phyloP scores from a whole-genome alignment of 768 basidiomycete genomes.

The Hericium rajendrae region DNA sequence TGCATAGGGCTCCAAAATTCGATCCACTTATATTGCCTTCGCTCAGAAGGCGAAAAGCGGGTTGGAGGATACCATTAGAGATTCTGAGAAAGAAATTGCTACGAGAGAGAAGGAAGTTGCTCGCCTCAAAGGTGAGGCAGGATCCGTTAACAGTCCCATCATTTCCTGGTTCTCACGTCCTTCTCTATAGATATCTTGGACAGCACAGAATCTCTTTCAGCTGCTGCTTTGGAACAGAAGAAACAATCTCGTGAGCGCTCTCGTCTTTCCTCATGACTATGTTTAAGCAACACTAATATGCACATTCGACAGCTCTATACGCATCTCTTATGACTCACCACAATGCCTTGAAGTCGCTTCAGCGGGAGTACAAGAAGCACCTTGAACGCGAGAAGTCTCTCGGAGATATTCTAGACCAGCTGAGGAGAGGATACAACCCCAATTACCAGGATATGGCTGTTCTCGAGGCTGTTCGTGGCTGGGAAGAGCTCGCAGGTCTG shows the following conservation, averaged over 20 bases:
- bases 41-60: slow-evolving; percentile 87
- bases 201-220: slow-evolving; percentile 66
- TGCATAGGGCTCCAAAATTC: slow-evolving; percentile 79
- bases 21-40: slow-evolving; percentile 76
- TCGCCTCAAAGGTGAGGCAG: slow-evolving; percentile 50
- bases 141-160: too few species aligned
- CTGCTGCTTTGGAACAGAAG: slow-evolving; percentile 74
- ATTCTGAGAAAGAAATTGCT: slow-evolving; percentile 47
- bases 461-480: slow-evolving; percentile 90
- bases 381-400: slow-evolving; percentile 69
- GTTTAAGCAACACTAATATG: not conserved
- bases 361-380: slow-evolving; percentile 60
- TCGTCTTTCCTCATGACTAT: not conserved
- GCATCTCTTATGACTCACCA: slow-evolving; percentile 63
- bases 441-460: slow-evolving; percentile 99
- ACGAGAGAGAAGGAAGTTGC: slow-evolving; percentile 63
- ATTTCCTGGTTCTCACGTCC: too few species aligned
- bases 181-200: slow-evolving; percentile 60
- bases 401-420: slow-evolving; percentile 70
- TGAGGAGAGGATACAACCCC: slow-evolving; percentile 87
- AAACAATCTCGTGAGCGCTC: slow-evolving; percentile 69
- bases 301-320: slow-evolving; percentile 58
- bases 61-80: slow-evolving; percentile 53
- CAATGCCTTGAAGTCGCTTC: slow-evolving; percentile 66
- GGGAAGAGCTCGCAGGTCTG: slow-evolving; percentile 65